A percentile compares a stretch with the other conserved stretches of the same genome.
phyloP scores from a whole-genome alignment of 2,329 filamentous ascomycete genomes.

The Cercospora citrullina region DNA sequence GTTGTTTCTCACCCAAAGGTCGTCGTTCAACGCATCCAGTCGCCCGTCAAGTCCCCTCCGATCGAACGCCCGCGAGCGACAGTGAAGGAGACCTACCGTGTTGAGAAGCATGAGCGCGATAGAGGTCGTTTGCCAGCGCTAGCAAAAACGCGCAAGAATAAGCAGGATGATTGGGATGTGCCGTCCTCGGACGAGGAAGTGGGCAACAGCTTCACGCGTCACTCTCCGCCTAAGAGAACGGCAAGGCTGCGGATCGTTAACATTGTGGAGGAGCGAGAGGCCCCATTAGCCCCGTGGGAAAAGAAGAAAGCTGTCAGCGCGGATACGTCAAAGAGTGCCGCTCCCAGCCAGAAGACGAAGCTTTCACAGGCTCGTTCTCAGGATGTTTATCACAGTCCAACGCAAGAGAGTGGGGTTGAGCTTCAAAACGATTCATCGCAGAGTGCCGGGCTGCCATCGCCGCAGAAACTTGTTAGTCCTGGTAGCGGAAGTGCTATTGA shows the following conservation, averaged over 20 bases:
- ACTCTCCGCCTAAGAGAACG: constrained; percentile 20
- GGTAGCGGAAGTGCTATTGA: constrained; percentile 26
- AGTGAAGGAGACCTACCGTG: constrained; percentile 20
- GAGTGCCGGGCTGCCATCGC: background rate
- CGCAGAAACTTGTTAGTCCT: constrained; percentile 13
- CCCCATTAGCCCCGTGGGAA: constrained; percentile 34
- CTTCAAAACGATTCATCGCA: background rate
- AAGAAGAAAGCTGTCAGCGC: constrained; percentile 14
- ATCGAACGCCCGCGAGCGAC: background rate
- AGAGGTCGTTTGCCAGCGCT: constrained; percentile 10
- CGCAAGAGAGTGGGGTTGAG: background rate
- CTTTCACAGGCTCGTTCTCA: background rate
- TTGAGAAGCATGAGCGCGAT: constrained; percentile 22
- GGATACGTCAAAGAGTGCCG: background rate
- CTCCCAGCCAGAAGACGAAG: background rate
- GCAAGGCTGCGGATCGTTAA: constrained; percentile 22
- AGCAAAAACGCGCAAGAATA: constrained; percentile 19
- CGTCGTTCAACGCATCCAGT: background rate
- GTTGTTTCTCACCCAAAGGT: constrained; percentile 3
- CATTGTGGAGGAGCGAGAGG: constrained; percentile 12
- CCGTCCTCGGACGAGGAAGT: constrained; percentile 41
- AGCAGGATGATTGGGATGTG: constrained; percentile 45
- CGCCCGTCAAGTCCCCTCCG: background rate
- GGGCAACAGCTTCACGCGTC: constrained; percentile 22
- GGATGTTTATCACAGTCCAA: background rate